phyloP scores from a whole-genome alignment of 2,329 filamentous ascomycete species.

The Ceratocystis albifundus region DNA sequence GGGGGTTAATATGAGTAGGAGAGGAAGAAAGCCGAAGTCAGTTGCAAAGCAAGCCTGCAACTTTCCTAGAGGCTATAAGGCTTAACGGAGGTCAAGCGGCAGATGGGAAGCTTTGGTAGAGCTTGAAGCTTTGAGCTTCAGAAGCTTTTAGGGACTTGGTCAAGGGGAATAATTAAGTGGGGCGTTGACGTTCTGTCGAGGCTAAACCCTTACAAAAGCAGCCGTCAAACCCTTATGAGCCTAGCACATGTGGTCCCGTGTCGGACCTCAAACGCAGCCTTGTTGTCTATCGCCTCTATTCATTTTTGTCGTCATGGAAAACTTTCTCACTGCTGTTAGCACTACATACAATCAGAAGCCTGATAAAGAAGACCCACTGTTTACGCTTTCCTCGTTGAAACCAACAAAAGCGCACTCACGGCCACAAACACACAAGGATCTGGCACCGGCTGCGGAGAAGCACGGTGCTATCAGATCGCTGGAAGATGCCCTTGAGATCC shows the following conservation, averaged over 20 bases:
- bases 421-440: not conserved
- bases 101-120: not conserved
- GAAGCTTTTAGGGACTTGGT: not conserved
- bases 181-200: not conserved
- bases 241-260: not conserved
- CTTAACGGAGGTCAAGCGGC: not conserved
- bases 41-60: not conserved
- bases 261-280: not conserved
- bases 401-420: not conserved
- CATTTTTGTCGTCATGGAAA: constrained; percentile 39
- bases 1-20: not conserved
- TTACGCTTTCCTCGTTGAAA: constrained; percentile 26
- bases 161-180: not conserved
- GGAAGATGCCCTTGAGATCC: constrained; percentile 46
- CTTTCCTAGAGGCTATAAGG: not conserved
- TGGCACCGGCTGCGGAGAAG: not conserved
- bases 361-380: constrained; percentile 30
- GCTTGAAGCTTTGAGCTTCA: not conserved
- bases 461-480: constrained; percentile 26
- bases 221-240: not conserved
- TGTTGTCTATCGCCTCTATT: not conserved
- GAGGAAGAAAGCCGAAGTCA: not conserved
- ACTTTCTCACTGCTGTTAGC: constrained; percentile 44
- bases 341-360: constrained; percentile 36
- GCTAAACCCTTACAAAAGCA: not conserved